These are phyloP conservation scores for Bacidia gigantensis DNA, from an alignment of 495 filamentous ascomycete genomes.

Conservation along the genomic window DNA sequence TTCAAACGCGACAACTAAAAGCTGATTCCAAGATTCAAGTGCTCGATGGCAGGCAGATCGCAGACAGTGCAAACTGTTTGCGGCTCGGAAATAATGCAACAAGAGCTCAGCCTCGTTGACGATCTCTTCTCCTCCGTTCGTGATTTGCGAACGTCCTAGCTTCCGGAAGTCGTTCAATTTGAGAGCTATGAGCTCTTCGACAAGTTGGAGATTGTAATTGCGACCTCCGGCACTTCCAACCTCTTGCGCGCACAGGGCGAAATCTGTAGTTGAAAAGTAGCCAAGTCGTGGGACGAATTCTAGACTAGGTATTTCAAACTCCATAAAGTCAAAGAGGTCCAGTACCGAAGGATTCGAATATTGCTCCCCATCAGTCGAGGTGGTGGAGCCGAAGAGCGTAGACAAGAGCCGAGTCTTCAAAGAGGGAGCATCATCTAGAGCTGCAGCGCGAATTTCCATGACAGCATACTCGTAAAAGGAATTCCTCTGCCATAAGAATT, in stretches of 20 bases:
- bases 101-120: slow-evolving; percentile 42
- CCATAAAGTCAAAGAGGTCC: slow-evolving; percentile 85
- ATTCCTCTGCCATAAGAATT: slow-evolving; percentile 62
- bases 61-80: slow-evolving; percentile 57
- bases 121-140: slow-evolving; percentile 42
- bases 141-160: slow-evolving; percentile 34
- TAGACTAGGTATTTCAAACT: slow-evolving; percentile 45
- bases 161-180: slow-evolving; percentile 39
- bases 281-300: slow-evolving; percentile 34
- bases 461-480: slow-evolving; percentile 70
- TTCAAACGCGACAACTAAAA: slow-evolving; percentile 65
- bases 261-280: slow-evolving; percentile 46
- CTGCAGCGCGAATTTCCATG: slow-evolving; percentile 67
- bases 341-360: slow-evolving; percentile 60
- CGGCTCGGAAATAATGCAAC: slow-evolving; percentile 41
- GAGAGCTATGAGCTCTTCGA: slow-evolving; percentile 48
- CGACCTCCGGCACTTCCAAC: slow-evolving; percentile 37
- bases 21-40: slow-evolving; percentile 66
- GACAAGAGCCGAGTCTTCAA: slow-evolving; percentile 66
- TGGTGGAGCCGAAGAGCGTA: slow-evolving; percentile 62
- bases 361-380: slow-evolving; percentile 45
- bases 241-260: slow-evolving; percentile 19
- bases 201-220: slow-evolving; percentile 41
- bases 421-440: slow-evolving; percentile 52
- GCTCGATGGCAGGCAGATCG: slow-evolving; percentile 49